A percentile compares a stretch with the other conserved stretches of the same genome.
These are phyloP conservation scores for Salix suchowensis DNA, from an alignment of 345 rosid genomes.

Conservation along the genomic window DNA sequence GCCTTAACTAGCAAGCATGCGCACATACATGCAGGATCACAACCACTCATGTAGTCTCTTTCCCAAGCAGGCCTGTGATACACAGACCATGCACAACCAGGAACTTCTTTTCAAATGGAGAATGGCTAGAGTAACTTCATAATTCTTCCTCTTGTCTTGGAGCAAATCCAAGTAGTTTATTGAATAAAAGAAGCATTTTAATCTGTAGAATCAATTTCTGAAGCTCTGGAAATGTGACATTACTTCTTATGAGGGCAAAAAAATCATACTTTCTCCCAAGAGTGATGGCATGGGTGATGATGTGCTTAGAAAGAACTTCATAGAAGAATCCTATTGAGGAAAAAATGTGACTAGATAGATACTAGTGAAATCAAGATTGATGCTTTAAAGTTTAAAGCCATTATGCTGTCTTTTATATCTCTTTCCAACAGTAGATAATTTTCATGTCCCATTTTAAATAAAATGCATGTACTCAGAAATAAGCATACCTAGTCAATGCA, in stretches of 20 bases:
- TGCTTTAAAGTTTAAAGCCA: background rate
- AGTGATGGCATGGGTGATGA: background rate
- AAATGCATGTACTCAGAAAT: background rate
- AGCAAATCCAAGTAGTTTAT: background rate
- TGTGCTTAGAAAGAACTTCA: background rate
- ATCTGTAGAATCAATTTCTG: background rate
- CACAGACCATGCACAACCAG: background rate
- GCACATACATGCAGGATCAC: background rate
- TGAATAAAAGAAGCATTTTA: background rate
- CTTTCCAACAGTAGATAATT: background rate
- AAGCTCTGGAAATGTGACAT: background rate
- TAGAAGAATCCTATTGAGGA: background rate
- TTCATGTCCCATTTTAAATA: background rate
- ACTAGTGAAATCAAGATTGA: background rate
- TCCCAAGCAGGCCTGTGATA: background rate
- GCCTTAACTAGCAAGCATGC: background rate
- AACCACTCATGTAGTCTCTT: background rate
- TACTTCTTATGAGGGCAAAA: background rate
- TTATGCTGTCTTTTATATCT: background rate
- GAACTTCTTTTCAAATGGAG: background rate
- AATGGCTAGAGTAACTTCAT: background rate
- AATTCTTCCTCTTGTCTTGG: background rate
- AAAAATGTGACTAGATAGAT: background rate
- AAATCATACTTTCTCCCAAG: background rate
- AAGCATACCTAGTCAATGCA: background rate